A percentile compares a stretch with the other conserved stretches of the same genome.
Conservation (phyloP, 768 basidiomycete genomes). For the Leccinum arenicola region DNA sequence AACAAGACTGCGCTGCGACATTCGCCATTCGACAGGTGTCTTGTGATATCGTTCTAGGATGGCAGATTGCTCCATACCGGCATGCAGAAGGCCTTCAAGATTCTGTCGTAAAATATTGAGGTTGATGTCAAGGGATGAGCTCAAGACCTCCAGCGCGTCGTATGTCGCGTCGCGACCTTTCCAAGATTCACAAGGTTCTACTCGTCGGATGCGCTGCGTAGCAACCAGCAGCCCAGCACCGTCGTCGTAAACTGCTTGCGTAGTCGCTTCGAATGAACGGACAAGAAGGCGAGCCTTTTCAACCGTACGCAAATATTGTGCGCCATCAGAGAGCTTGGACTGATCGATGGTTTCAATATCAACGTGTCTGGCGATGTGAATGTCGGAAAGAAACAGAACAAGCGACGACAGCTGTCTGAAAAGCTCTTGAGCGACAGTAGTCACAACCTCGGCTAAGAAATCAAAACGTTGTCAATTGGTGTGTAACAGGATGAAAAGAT, state of each 20-base stretch:
- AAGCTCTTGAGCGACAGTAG: constrained; percentile 30
- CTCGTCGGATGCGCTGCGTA: constrained; percentile 34
- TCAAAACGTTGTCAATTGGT: not conserved
- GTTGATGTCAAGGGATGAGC: constrained; percentile 33
- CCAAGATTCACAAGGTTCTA: constrained; percentile 26
- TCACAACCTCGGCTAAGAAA: constrained; percentile 22
- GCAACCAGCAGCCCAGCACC: constrained; percentile 39
- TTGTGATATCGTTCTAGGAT: constrained; percentile 38
- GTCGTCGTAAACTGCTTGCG: constrained; percentile 53
- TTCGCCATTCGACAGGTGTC: constrained; percentile 44
- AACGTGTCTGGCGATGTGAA: constrained; percentile 50
- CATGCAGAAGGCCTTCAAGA: constrained; percentile 36
- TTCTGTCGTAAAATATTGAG: constrained; percentile 35
- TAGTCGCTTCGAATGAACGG: constrained; percentile 44
- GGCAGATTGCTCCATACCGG: constrained; percentile 40
- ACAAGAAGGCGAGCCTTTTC: constrained; percentile 46
- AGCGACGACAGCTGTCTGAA: constrained; percentile 40
- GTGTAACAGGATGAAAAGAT: not conserved
- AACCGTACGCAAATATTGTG: constrained; percentile 39
- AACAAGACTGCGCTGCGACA: constrained; percentile 40
- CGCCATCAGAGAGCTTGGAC: constrained; percentile 33
- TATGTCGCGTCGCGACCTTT: constrained; percentile 23
- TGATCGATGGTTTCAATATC: constrained; percentile 46
- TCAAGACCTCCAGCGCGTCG: constrained; percentile 30
- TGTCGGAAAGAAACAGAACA: constrained; percentile 41